Evolutionary conservation across 805 yeast genomes (phyloP), one percentile per base, ranked within the genome.

Genomic region (Candida tallmaniae): DNA sequence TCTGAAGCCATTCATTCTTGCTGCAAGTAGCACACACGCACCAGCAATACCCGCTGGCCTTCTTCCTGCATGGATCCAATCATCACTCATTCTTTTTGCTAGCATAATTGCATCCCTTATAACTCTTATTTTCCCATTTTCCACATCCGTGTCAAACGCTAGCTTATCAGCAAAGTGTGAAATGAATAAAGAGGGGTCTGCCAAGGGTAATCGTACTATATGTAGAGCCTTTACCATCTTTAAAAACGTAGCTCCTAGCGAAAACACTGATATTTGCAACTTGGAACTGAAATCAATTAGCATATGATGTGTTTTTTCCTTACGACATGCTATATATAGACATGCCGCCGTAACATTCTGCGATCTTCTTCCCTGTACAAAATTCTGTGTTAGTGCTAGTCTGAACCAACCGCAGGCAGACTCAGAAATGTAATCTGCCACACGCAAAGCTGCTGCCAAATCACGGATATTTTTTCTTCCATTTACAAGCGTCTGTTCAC

Each of bases 21-120:
- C 93, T 0, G 99, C 98, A 32, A 93, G 62, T 29, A 94, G 56
- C 2, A 93, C 68, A 59, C 97, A 88, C 0, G 98, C 98, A 15
- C 97, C 99, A 0, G 98, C 98, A 35, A 93, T 78, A 50, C 99
- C 98, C 0, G 98, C 97, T 0, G 99, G 98, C 42, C 97, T 72
- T 53, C 99, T 74, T 17, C 99, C 99, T 60, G 87, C 95, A 54
- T 81, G 85, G 46, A 93, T 83, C 97, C 97, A 93, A 52, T 93
- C 97, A 27, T 78, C 76, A 10, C 89, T 72, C 99, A 93, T 93
- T 46, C 96, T 70, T 52, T 78, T 85, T 0, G 96, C 95, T 15
- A 93, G 62, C 48, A 80, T 76, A 5, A 80, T 80, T 0, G 98
- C 97, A 57, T 93, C 99, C 40, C 74, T 75, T 29, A 85, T 80